These are phyloP conservation scores for Orbilia oligospora DNA, from an alignment of 2,329 filamentous ascomycete genomes.

Conservation along the genomic window DNA sequence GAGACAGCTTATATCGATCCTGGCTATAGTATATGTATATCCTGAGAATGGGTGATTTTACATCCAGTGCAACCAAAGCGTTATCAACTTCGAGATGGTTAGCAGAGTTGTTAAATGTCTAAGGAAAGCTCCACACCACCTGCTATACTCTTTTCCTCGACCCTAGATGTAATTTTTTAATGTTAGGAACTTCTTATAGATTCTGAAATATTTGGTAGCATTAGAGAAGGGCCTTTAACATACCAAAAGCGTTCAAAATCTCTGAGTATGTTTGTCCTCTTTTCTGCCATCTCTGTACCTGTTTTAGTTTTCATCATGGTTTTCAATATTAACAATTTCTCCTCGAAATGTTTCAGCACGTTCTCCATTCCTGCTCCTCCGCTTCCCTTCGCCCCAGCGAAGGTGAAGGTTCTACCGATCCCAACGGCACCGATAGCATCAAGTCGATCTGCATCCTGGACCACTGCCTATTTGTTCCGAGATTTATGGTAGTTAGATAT, in stretches of 20 bases:
- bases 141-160: constrained; percentile 56
- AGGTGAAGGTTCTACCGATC: constrained; percentile 83
- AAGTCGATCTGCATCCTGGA: constrained; percentile 93
- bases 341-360: constrained; percentile 81
- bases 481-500: background rate
- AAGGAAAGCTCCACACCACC: constrained; percentile 37
- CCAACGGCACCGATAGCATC: constrained; percentile 91
- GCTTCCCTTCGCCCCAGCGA: constrained; percentile 75
- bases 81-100: too few species aligned
- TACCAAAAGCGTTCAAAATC: constrained; percentile 72
- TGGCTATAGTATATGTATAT: background rate
- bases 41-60: too few species aligned
- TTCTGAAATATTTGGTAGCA: too few species aligned
- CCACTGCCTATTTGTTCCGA: constrained; percentile 72
- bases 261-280: constrained; percentile 70
- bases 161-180: constrained; percentile 15
- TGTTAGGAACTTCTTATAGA: background rate
- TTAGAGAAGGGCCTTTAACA: constrained; percentile 4
- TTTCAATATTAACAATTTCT: constrained; percentile 79
- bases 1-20: background rate
- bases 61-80: background rate
- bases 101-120: background rate
- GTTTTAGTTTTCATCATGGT: constrained; percentile 74
- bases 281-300: constrained; percentile 70
- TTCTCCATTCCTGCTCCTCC: constrained; percentile 72